phyloP scores from a whole-genome alignment of 1,139 yeast species.

The Suhomyces bribrorum region DNA sequence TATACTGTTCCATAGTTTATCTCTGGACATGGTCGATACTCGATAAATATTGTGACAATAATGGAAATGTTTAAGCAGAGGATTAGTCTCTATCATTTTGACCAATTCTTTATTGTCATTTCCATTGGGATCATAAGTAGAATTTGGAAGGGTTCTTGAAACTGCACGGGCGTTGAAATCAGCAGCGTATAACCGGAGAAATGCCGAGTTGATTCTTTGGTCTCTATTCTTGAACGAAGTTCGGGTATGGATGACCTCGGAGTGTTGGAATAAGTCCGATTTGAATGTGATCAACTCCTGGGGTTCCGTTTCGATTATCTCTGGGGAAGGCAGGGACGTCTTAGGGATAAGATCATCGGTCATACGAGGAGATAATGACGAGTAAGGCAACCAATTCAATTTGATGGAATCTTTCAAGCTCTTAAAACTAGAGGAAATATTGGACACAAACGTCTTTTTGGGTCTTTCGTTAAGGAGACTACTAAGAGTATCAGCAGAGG shows the following conservation, averaged over 20 bases:
- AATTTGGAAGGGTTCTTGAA: slow-evolving; percentile 30
- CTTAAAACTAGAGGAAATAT: slow-evolving; percentile 11
- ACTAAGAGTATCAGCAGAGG: slow-evolving; percentile 9
- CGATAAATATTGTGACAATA: slow-evolving; percentile 27
- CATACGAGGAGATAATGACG: slow-evolving; percentile 24
- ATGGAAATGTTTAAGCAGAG: slow-evolving; percentile 31
- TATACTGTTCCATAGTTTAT: slow-evolving; percentile 53
- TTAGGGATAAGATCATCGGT: slow-evolving; percentile 21
- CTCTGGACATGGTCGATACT: slow-evolving; percentile 41
- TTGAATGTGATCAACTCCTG: slow-evolving; percentile 13
- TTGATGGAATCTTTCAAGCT: slow-evolving; percentile 10
- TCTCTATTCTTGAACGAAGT: slow-evolving; percentile 40
- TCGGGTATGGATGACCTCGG: slow-evolving; percentile 4
- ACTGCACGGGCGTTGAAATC: slow-evolving; percentile 40
- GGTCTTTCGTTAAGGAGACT: slow-evolving; percentile 4
- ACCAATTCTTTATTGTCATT: slow-evolving; percentile 19
- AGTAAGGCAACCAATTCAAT: slow-evolving; percentile 10
- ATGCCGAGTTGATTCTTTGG: slow-evolving; percentile 46
- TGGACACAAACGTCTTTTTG: slow-evolving; percentile 9
- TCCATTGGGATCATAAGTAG: slow-evolving; percentile 29
- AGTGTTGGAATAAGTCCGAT: neutral
- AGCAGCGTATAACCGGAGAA: slow-evolving; percentile 48
- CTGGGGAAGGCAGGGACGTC: neutral
- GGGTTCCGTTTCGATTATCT: neutral
- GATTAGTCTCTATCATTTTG: slow-evolving; percentile 15